Percentiles rank a stretch among this genome's conserved stretches.
These are phyloP conservation scores for Fistulifera solaris DNA, from an alignment of 108 stramenopile species.

Conservation along the genomic window DNA sequence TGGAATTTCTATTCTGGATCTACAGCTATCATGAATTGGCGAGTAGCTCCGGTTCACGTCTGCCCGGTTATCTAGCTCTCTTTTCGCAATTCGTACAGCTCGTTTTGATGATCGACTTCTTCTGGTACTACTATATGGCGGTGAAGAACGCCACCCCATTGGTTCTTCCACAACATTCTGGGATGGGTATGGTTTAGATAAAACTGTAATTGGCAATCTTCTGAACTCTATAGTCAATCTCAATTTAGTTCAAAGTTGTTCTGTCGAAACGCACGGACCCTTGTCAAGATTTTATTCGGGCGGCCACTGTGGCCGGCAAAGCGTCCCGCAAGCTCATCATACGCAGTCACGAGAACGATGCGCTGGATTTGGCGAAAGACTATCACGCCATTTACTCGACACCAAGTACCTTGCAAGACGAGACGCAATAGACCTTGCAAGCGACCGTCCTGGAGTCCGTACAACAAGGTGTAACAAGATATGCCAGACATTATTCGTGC, in stretches of 20 bases:
- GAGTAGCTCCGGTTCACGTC: conserved; percentile 66
- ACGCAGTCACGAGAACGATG: conserved; percentile 84
- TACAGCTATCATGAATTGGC: conserved; percentile 97
- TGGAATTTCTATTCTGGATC: conserved; percentile 97
- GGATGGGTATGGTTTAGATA: conserved; percentile 72
- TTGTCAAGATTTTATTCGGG: conserved; percentile 93
- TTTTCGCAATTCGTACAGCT: conserved; percentile 94
- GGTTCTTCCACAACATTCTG: conserved; percentile 74
- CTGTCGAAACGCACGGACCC: too few relatives aligned
- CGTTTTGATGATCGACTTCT: conserved; percentile 95
- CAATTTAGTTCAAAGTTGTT: too few relatives aligned
- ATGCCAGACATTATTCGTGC: too few relatives aligned
- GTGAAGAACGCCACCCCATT: conserved; percentile 85
- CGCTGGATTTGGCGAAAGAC: conserved; percentile 85
- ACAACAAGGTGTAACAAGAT: too few relatives aligned
- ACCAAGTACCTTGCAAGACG: conserved; percentile 33
- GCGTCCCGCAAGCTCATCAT: conserved; percentile 86
- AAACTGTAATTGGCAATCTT: background rate
- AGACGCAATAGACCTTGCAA: conserved; percentile 67
- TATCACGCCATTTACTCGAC: conserved; percentile 90
- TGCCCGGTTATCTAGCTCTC: conserved; percentile 94
- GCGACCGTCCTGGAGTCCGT: too few relatives aligned
- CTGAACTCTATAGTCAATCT: too few relatives aligned
- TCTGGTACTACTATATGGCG: conserved; percentile 94
- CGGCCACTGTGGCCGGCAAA: conserved; percentile 91